Evolutionary conservation across 441 rosid genomes (phyloP).

Genomic region (Melastoma candidum): DNA sequence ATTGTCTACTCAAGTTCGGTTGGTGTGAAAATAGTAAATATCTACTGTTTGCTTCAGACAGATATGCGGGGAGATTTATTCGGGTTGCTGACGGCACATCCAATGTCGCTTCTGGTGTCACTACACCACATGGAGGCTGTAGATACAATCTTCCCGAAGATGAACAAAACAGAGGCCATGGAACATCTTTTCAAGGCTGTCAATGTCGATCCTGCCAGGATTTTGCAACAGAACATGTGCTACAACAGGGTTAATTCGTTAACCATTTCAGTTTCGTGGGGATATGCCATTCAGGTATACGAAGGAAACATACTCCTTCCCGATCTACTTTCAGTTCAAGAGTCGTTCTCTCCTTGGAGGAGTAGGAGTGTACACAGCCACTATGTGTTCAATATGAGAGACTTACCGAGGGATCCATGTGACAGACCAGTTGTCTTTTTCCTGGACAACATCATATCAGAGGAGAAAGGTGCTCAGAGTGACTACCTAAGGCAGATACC

Average conservation of each 20-base stretch:
- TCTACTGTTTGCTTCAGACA: slow-evolving; percentile 27
- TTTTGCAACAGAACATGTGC: slow-evolving; percentile 84
- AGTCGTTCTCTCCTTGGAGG: slow-evolving; percentile 73
- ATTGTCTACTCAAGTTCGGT: neutral
- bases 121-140: slow-evolving; percentile 92
- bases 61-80: slow-evolving; percentile 76
- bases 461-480: slow-evolving; percentile 43
- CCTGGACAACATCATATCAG: slow-evolving; percentile 38
- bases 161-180: slow-evolving; percentile 41
- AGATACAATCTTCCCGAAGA: slow-evolving; percentile 65
- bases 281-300: slow-evolving; percentile 72
- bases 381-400: slow-evolving; percentile 69
- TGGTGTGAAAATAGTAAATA: neutral
- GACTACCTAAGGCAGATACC: slow-evolving; percentile 37
- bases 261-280: slow-evolving; percentile 80
- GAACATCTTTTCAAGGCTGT: slow-evolving; percentile 50
- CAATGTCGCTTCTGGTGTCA: slow-evolving; percentile 63
- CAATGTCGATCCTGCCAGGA: slow-evolving; percentile 54
- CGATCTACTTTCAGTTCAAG: slow-evolving; percentile 54
- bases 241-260: slow-evolving; percentile 44
- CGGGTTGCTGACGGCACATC: slow-evolving; percentile 80
- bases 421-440: slow-evolving; percentile 54
- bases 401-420: slow-evolving; percentile 62
- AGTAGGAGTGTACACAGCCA: slow-evolving; percentile 38
- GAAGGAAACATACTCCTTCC: slow-evolving; percentile 74